Evolutionary conservation across 805 yeast species (phyloP).

Genomic region (Dipodascus geniculatus): DNA sequence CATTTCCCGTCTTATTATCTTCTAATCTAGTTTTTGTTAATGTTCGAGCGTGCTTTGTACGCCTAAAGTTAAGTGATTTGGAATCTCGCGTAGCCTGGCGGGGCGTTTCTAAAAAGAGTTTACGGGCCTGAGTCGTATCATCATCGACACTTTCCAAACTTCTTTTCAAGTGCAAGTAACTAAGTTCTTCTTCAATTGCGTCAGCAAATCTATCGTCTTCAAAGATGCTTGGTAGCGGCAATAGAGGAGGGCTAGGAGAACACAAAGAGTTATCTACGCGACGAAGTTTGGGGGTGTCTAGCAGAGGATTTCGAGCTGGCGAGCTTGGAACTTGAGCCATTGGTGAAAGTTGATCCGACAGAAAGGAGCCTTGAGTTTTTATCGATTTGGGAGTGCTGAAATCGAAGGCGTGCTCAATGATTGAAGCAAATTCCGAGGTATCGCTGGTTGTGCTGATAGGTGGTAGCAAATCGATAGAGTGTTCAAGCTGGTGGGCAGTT

Average conservation of each 20-base stretch:
- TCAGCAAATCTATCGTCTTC: conserved; percentile 3
- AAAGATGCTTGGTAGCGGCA: background rate
- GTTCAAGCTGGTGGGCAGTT: background rate
- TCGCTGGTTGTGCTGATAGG: background rate
- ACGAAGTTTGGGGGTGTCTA: background rate
- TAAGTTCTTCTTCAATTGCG: conserved; percentile 1
- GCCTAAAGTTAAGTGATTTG: background rate
- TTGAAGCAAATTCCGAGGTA: conserved; percentile 20
- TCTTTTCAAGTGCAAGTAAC: background rate
- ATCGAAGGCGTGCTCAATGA: conserved; percentile 23
- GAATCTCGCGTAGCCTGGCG: background rate
- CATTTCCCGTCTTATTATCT: background rate
- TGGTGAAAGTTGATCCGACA: background rate
- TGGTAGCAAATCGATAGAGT: background rate
- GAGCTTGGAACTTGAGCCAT: background rate
- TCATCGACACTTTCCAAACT: background rate
- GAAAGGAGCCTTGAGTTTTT: background rate
- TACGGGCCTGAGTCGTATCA: background rate
- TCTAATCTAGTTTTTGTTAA: background rate
- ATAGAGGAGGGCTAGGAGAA: background rate
- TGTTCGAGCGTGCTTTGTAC: background rate
- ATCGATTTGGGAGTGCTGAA: conserved; percentile 3
- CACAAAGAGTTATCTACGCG: background rate
- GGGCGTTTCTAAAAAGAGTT: background rate
- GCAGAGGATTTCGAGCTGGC: background rate